A percentile compares a stretch with the other conserved stretches of the same genome.
These are phyloP conservation scores for Pyricularia sp. DNA, from an alignment of 2,329 filamentous ascomycete species.

Conservation along the genomic window DNA sequence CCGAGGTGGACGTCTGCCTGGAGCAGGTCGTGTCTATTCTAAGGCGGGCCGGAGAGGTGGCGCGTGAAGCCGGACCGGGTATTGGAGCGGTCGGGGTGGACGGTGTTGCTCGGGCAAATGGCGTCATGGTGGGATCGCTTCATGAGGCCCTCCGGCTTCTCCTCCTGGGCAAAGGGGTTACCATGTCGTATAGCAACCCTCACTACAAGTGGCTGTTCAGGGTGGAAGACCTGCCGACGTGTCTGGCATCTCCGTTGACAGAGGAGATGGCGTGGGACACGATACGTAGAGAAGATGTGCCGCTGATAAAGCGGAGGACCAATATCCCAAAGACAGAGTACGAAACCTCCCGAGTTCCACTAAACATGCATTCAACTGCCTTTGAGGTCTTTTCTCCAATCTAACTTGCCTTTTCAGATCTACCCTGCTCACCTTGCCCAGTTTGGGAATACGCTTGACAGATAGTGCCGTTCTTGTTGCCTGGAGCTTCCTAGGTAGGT, in stretches of 20 bases:
- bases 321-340: slow-evolving; percentile 46
- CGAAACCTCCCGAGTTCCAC: slow-evolving; percentile 15
- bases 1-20: slow-evolving; percentile 17
- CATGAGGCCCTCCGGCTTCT: slow-evolving; percentile 24
- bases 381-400: neutral
- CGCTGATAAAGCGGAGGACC: slow-evolving; percentile 43
- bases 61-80: slow-evolving; percentile 11
- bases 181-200: slow-evolving; percentile 22
- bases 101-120: slow-evolving; percentile 19
- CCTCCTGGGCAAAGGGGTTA: slow-evolving; percentile 16
- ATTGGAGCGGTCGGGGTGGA: slow-evolving; percentile 7
- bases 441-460: slow-evolving; percentile 32
- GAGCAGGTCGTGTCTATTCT: slow-evolving; percentile 23
- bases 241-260: slow-evolving; percentile 20
- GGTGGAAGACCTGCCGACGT: slow-evolving; percentile 30
- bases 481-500: slow-evolving; percentile 51
- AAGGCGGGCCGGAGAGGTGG: slow-evolving; percentile 17
- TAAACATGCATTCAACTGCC: neutral
- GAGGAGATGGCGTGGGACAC: slow-evolving; percentile 45
- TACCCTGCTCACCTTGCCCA: slow-evolving; percentile 34
- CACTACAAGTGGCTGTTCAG: slow-evolving; percentile 52
- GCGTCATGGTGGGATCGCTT: slow-evolving; percentile 29
- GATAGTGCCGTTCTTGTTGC: slow-evolving; percentile 41
- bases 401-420: slow-evolving; percentile 13
- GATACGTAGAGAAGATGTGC: slow-evolving; percentile 42